Conservation (phyloP, 129 eudicot genomes). For the Chrysanthemum lavandulifolium region DNA sequence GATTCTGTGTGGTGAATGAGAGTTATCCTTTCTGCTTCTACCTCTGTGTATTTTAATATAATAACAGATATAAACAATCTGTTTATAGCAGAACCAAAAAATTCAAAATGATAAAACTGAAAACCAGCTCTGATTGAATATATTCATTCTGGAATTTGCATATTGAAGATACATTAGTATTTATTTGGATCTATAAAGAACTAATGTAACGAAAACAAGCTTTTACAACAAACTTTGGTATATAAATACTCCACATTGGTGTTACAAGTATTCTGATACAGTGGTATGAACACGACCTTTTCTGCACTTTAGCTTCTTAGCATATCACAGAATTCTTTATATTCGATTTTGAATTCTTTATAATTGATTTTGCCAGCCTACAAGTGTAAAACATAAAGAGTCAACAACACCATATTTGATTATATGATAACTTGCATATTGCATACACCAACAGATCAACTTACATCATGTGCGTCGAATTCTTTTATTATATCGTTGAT, state of each 20-base stretch:
- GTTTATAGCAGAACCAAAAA: neutral
- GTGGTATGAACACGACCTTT: neutral
- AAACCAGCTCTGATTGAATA: too few relatives aligned
- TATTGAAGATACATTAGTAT: neutral
- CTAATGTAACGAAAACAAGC: neutral
- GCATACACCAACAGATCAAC: neutral
- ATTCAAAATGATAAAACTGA: neutral
- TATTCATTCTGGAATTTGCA: neutral
- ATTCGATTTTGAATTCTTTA: neutral
- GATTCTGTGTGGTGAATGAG: too few relatives aligned
- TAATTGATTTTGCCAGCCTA: slow-evolving; percentile 24
- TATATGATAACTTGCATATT: neutral
- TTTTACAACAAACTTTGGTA: neutral
- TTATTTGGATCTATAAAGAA: neutral
- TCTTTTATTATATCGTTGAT: slow-evolving; percentile 20
- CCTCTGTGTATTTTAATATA: too few relatives aligned
- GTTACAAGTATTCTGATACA: neutral
- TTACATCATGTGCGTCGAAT: slow-evolving; percentile 13
- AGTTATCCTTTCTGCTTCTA: too few relatives aligned
- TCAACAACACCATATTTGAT: neutral
- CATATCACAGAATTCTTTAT: slow-evolving; percentile 6
- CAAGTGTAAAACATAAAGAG: slow-evolving; percentile 6
- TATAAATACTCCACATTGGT: neutral
- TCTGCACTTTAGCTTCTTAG: slow-evolving; percentile 17
- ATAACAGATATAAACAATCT: too few relatives aligned